Conservation (phyloP, 345 rosid genomes). For the Eucalyptus polybractea region DNA sequence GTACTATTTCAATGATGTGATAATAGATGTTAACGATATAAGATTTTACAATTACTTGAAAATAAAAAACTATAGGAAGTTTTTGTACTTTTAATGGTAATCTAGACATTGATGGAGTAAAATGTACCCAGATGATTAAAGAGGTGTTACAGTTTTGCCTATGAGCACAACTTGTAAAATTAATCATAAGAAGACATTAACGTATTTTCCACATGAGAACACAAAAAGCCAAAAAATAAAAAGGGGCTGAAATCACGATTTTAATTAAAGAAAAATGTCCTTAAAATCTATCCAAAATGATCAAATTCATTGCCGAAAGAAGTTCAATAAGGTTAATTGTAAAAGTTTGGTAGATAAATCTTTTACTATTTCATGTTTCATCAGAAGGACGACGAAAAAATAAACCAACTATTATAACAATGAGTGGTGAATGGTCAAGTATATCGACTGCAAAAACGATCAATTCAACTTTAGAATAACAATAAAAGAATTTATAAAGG, state of each 20-base stretch:
- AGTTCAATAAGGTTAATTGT: neutral
- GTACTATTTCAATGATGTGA: neutral
- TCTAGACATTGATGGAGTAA: neutral
- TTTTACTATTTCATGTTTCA: neutral
- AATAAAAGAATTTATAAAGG: neutral
- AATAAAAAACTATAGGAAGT: neutral
- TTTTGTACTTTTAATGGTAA: neutral
- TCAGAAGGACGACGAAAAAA: neutral
- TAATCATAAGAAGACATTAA: neutral
- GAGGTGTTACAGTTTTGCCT: neutral
- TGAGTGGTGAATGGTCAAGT: neutral
- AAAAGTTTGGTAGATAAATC: neutral
- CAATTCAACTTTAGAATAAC: neutral
- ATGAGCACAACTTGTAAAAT: neutral
- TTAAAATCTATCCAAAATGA: neutral
- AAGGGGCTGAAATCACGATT: neutral
- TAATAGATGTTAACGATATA: neutral
- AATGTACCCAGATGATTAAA: neutral
- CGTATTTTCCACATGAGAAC: neutral
- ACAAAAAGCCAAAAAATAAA: neutral
- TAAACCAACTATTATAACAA: neutral
- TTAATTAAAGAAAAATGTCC: neutral
- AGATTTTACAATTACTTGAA: neutral
- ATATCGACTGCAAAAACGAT: neutral
- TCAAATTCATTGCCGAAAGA: neutral